Base-by-base conservation (phyloP, 139 green algal species). In the Nannochloris sp. region DNA sequence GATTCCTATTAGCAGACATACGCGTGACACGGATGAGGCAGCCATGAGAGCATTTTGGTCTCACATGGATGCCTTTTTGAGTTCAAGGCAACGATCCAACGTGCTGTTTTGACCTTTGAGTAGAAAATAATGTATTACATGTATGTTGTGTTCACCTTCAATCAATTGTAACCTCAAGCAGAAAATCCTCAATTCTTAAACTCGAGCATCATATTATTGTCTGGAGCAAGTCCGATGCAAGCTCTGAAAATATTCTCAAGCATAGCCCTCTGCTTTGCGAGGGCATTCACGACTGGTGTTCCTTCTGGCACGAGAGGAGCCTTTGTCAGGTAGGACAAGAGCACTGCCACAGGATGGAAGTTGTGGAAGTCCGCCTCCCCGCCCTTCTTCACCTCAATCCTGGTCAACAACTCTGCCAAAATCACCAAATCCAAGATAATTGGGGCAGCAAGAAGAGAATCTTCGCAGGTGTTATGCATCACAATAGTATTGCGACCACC, bases 391-490 rank as follows among this genome's bases (percentile, higher is more conserved):
- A 97, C 59, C 75, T 95, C 58, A 66, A 99, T 96, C 62, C 93
- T 79, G 2, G 84, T 92, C 30, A 86, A 71, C 20, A 99, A 78
- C 83, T 99, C 93, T 0, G 92, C 83, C n/a, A 99, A 75, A 40
- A 99, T 82, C 46, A 96, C 86, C 45, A 99, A 77, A 75, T 99
- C 94, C 49, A 99, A 77, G 71, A 99, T 99, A 75, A 99, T 92
- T 62, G 94, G 94, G 1, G 94, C 88, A 1, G 94, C 94, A 31
- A 99, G 85, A 53, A 99, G 81, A 2, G 82, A 94, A 82, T 99
- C 94, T 85, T 77, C 65, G 79, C 94, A 99, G 1, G 94, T 98
- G 85, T 99, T 99, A 85, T 99, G 94, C 82, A 99, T 95, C 36
- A 89, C 89, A 45, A 99, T 96, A 14, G 94, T 99, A 82, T 96